Evolutionary conservation across 257 asterid species (phyloP), one percentile per base, ranked within the genome.

Genomic region (Nicotiana paniculata): DNA sequence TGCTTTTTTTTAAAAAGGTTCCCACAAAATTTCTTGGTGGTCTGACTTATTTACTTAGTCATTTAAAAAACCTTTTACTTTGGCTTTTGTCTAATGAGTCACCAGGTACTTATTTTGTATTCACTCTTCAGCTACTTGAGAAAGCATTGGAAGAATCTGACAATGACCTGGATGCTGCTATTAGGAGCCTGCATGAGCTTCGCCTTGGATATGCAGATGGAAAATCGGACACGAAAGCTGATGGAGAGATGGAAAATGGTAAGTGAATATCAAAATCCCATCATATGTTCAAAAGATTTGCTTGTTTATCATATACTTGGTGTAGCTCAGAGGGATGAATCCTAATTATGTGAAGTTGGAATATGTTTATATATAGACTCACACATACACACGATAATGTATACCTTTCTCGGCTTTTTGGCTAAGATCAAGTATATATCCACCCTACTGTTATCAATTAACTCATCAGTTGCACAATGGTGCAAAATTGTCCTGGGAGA

Each of bases 51-150:
- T 13, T 74, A 24, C 62, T 74, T 48, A 15, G 13, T 48, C 63
- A 48, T 13, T 74, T 74, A 4, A 48, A 26, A 48, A 53, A 18
- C 63, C 11, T 24, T 43, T 24, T 35, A 18, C n/a, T 43, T 43
- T 74, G 66, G 17, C 26, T 61, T 68, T 51, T 61, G 63, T 32
- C 72, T 37, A 18, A 39, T 4, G 54, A 81, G 79, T 15, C 10
- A 28, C 17, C 43, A 43, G 26, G 37, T 66, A 61, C 78, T 88
- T 64, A 81, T 72, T 32, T 66, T 13, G 54, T 64, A 79, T 46
- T 53, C 53, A 62, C 6, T 46, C 82, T 86, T 90, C 87, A 94
- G 98, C 81, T 89, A 82, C 91, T 92, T 74, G 93, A 89, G 90
- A 87, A 86, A 83, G 92, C 90, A 72, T 70, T 91, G 70, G 90